A percentile compares a stretch with the other conserved stretches of the same genome.
These are phyloP conservation scores for Aureobasidium pullulans DNA, from an alignment of 2,329 filamentous ascomycete species.

Conservation along the genomic window DNA sequence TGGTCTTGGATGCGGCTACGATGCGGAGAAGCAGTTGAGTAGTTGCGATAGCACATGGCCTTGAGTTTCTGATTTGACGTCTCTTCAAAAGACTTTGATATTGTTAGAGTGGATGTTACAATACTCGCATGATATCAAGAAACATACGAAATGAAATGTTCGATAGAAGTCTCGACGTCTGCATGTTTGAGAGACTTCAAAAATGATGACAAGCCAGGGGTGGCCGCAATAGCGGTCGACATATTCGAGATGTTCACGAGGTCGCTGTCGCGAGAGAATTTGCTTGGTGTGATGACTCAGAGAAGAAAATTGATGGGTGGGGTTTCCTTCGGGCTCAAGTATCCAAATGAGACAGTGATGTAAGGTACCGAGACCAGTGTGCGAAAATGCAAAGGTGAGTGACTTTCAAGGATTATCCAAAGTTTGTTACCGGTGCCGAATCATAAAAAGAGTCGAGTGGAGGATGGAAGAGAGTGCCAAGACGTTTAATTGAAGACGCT, in stretches of 20 bases:
- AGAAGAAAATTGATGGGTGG: background rate
- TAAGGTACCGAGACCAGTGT: background rate
- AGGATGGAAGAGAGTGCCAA: background rate
- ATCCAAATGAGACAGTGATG: background rate
- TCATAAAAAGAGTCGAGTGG: conserved; percentile 1
- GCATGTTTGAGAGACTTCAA: conserved; percentile 70
- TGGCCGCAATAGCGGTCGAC: conserved; percentile 46
- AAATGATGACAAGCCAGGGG: conserved; percentile 70
- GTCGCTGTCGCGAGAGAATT: conserved; percentile 9
- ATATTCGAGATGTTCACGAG: conserved; percentile 43
- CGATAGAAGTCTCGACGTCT: conserved; percentile 72
- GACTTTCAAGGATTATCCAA: background rate
- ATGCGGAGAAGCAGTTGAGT: conserved; percentile 82
- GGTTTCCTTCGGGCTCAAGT: background rate
- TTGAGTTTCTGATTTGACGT: conserved; percentile 79
- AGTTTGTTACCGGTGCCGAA: background rate
- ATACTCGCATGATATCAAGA: conserved; percentile 11
- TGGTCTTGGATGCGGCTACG: conserved; percentile 72
- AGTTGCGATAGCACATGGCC: conserved; percentile 85
- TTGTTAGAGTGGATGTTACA: background rate
- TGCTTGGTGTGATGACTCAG: conserved; percentile 1
- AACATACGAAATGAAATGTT: conserved; percentile 72
- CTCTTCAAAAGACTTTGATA: conserved; percentile 69
- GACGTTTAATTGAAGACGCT: background rate
- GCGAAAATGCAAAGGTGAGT: too few species aligned